phyloP scores from a whole-genome alignment of 257 asterid species.

The Voacanga thouarsii region DNA sequence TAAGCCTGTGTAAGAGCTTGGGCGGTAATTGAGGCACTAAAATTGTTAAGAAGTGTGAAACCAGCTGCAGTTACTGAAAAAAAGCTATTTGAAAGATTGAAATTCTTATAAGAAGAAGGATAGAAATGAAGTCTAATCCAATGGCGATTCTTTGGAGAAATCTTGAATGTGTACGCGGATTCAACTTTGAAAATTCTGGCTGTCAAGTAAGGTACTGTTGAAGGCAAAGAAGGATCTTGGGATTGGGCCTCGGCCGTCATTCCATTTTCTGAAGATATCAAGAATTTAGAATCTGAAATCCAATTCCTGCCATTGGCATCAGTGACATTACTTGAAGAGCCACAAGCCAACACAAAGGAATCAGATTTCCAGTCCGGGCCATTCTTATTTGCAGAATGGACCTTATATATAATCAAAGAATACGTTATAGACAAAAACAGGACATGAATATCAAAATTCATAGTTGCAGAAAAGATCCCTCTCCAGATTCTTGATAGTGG shows the following conservation, averaged over 20 bases:
- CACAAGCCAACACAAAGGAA: constrained; percentile 55
- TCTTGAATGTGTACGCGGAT: constrained; percentile 40
- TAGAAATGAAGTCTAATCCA: constrained; percentile 75
- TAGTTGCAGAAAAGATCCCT: constrained; percentile 17
- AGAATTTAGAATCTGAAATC: constrained; percentile 43
- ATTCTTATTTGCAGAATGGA: constrained; percentile 17
- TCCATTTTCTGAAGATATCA: constrained; percentile 31
- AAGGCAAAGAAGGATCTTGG: constrained; percentile 72
- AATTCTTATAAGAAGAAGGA: constrained; percentile 42
- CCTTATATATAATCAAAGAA: constrained; percentile 22
- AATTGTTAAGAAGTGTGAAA: constrained; percentile 52
- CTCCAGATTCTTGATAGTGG: background rate
- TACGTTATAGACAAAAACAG: constrained; percentile 22
- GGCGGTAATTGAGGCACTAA: constrained; percentile 60
- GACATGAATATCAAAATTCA: constrained; percentile 22
- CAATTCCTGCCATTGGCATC: constrained; percentile 52
- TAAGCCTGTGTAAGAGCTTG: constrained; percentile 58
- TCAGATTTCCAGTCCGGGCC: constrained; percentile 17
- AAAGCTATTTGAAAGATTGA: constrained; percentile 33
- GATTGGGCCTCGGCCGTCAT: constrained; percentile 34
- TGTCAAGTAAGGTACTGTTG: constrained; percentile 63
- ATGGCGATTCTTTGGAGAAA: constrained; percentile 44
- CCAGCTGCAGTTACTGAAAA: constrained; percentile 44
- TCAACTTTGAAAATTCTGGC: constrained; percentile 51
- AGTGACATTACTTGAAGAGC: constrained; percentile 36